Conservation (phyloP, 106 monocot species). For the Dioscorea alata region DNA sequence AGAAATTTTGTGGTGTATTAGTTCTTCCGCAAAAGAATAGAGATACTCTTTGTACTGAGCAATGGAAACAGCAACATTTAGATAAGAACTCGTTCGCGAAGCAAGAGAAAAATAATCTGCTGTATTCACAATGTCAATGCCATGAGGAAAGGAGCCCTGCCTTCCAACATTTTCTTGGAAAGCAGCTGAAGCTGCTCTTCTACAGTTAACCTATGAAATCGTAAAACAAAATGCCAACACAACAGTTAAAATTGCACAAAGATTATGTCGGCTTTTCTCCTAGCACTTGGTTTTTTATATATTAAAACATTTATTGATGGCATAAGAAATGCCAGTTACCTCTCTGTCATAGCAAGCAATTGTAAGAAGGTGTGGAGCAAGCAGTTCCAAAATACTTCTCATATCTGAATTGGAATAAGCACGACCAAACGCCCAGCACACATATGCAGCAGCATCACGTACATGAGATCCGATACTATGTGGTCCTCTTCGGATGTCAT, state of each 20-base stretch:
- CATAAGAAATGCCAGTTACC: slow-evolving; percentile 31
- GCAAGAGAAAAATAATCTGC: slow-evolving; percentile 96
- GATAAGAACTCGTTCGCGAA: slow-evolving; percentile 83
- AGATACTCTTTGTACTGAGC: slow-evolving; percentile 82
- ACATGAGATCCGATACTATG: slow-evolving; percentile 99
- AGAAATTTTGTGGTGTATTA: slow-evolving; percentile 62
- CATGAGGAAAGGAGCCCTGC: slow-evolving; percentile 85
- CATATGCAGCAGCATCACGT: slow-evolving; percentile 98
- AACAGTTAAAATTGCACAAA: background rate
- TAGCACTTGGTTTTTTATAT: background rate
- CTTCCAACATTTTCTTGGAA: slow-evolving; percentile 99
- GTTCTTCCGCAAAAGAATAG: slow-evolving; percentile 80
- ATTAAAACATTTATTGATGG: background rate
- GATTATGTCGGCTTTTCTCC: background rate
- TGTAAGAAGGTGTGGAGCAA: slow-evolving; percentile 83
- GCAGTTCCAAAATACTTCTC: slow-evolving; percentile 62
- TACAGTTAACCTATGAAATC: slow-evolving; percentile 84
- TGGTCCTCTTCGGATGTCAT: slow-evolving; percentile 83
- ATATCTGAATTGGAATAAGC: slow-evolving; percentile 82
- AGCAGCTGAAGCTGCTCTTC: slow-evolving; percentile 99
- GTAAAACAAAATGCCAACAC: background rate
- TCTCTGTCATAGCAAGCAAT: slow-evolving; percentile 99
- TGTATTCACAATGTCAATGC: slow-evolving; percentile 84
- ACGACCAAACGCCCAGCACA: slow-evolving; percentile 99
- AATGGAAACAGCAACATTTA: slow-evolving; percentile 72